A percentile compares a stretch with the other conserved stretches of the same genome.
phyloP scores from a whole-genome alignment of 2,329 filamentous ascomycete species.

The Colletotrichum sp. region DNA sequence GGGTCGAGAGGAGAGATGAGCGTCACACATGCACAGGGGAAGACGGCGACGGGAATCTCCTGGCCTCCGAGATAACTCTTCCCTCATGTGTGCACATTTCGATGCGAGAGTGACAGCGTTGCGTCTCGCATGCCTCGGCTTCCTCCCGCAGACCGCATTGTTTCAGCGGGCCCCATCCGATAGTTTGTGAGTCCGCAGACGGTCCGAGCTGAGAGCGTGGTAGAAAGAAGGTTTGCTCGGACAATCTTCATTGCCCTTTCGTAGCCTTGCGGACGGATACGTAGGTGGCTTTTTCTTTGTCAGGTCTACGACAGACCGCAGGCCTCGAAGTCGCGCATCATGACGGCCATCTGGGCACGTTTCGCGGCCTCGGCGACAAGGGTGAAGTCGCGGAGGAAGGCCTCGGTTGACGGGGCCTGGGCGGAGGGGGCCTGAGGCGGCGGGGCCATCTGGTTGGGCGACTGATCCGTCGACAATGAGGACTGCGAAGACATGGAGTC shows the following conservation, averaged over 20 bases:
- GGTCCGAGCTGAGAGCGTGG: not conserved
- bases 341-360: conserved; percentile 85
- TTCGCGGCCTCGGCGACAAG: conserved; percentile 93
- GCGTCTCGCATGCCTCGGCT: not conserved
- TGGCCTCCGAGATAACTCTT: not conserved
- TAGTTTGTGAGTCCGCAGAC: not conserved
- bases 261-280: not conserved
- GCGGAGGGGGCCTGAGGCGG: conserved; percentile 31
- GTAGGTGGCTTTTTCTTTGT: not conserved
- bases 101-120: not conserved
- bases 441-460: conserved; percentile 24
- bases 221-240: not conserved
- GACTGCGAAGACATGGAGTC: conserved; percentile 22
- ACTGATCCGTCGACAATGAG: conserved; percentile 35
- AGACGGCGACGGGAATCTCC: not conserved
- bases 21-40: not conserved
- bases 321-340: conserved; percentile 85
- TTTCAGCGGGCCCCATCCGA: conserved; percentile 14
- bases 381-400: conserved; percentile 80
- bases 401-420: conserved; percentile 49
- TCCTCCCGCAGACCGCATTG: not conserved
- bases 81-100: not conserved
- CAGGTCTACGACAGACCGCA: conserved; percentile 57
- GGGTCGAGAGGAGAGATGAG: not conserved
- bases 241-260: not conserved